phyloP scores from a whole-genome alignment of 1,284 basidiomycete species.

The Trichosporon faecale region DNA sequence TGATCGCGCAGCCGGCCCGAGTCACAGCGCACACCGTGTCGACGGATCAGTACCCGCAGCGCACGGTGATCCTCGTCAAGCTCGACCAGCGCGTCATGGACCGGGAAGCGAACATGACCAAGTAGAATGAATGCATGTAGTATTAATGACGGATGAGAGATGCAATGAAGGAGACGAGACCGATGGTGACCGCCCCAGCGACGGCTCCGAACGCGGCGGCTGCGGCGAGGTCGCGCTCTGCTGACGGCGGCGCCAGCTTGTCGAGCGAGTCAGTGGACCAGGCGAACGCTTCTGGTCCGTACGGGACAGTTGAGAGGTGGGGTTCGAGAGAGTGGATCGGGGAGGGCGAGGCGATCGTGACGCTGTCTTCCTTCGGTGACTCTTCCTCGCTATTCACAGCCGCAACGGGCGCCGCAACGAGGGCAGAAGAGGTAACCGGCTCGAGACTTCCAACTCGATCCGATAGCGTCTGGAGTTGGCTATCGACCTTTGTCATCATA shows the following conservation, averaged over 20 bases:
- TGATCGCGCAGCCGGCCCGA: constrained; percentile 70
- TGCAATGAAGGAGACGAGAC: constrained; percentile 8
- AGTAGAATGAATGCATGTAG: constrained; percentile 27
- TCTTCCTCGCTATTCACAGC: background rate
- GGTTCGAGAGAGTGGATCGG: background rate
- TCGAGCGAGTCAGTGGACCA: constrained; percentile 25
- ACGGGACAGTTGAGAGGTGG: background rate
- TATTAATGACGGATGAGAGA: constrained; percentile 4
- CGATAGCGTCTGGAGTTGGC: constrained; percentile 62
- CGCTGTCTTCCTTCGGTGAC: background rate
- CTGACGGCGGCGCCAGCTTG: constrained; percentile 27
- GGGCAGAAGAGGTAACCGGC: background rate
- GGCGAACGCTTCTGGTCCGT: background rate
- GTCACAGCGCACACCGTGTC: constrained; percentile 95
- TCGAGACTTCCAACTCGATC: constrained; percentile 31
- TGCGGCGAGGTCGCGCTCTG: constrained; percentile 32
- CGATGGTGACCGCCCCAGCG: constrained; percentile 14
- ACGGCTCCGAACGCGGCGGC: constrained; percentile 27
- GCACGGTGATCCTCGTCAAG: constrained; percentile 91
- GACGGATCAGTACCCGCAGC: constrained; percentile 71
- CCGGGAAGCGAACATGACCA: constrained; percentile 70
- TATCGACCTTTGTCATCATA: constrained; percentile 57
- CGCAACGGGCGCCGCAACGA: background rate
- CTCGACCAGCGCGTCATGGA: constrained; percentile 84
- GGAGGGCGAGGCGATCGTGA: background rate